Percentiles rank a stretch among this genome's conserved stretches.
Conservation (phyloP, 306 rosid genomes). For the Delonix regia region DNA sequence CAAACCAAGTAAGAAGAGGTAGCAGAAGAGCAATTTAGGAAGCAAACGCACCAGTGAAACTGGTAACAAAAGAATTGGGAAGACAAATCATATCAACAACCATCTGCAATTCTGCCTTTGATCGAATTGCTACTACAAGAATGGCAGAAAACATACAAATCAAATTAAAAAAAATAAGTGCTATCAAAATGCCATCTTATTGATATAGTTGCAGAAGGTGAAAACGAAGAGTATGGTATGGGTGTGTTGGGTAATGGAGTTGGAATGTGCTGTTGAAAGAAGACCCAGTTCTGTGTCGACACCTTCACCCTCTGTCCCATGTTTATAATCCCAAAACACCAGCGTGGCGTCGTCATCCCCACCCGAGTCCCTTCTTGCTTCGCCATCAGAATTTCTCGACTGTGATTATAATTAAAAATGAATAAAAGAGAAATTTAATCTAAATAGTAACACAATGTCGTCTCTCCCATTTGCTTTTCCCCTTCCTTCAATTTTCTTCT, state of each 20-base stretch:
- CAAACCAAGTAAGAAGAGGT: conserved; percentile 30
- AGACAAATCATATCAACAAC: conserved; percentile 54
- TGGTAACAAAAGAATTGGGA: conserved; percentile 42
- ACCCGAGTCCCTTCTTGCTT: conserved; percentile 15
- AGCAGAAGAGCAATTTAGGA: background rate
- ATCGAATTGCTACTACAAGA: conserved; percentile 38
- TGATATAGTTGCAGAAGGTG: conserved; percentile 32
- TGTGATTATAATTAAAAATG: conserved; percentile 1
- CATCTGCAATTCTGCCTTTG: no score
- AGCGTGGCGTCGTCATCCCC: conserved; percentile 51
- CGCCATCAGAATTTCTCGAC: conserved; percentile 18
- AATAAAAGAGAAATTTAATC: background rate
- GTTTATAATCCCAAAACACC: conserved; percentile 58
- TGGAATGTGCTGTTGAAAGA: conserved; percentile 41
- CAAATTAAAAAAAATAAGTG: no score
- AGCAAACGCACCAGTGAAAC: conserved; percentile 66
- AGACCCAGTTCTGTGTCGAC: conserved; percentile 40
- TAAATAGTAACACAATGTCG: background rate
- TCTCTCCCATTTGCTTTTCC: background rate
- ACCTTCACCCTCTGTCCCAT: conserved; percentile 34
- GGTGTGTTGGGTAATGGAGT: conserved; percentile 39
- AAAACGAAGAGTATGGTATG: conserved; percentile 1
- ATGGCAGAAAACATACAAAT: background rate
- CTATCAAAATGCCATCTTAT: background rate
- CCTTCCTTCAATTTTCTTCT: background rate